Percentiles rank a stretch among this genome's conserved stretches.
Conservation (phyloP, 2,329 filamentous ascomycete species). For the Torrubiella hemipterigena region DNA sequence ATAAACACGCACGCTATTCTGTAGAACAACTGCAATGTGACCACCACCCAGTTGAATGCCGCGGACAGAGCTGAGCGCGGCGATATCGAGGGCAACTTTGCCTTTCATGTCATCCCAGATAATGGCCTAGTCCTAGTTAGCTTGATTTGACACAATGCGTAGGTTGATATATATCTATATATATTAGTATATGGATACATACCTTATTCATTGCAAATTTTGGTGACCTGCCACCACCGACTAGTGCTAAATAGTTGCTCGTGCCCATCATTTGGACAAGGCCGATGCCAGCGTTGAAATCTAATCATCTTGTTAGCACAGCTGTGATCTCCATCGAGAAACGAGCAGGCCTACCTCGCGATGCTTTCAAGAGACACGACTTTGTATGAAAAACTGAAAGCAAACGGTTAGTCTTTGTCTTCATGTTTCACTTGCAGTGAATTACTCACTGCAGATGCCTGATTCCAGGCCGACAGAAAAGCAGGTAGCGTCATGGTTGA, state of each 20-base stretch:
- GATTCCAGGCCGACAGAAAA: constrained; percentile 81
- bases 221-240: constrained; percentile 75
- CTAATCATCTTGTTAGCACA: constrained; percentile 23
- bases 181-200: constrained; percentile 2
- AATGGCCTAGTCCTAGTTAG: constrained; percentile 43
- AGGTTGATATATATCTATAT: background rate
- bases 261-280: constrained; percentile 78
- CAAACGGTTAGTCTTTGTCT: background rate
- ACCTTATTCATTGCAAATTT: constrained; percentile 84
- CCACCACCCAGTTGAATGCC: constrained; percentile 67
- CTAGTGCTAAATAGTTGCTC: constrained; percentile 77
- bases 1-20: constrained; percentile 74
- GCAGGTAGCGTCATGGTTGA: constrained; percentile 74
- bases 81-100: constrained; percentile 61
- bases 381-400: constrained; percentile 59
- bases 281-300: constrained; percentile 73
- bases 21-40: constrained; percentile 67
- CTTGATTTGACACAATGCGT: no score
- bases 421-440: constrained; percentile 1
- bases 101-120: constrained; percentile 86
- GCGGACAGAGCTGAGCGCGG: constrained; percentile 68
- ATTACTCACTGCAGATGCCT: constrained; percentile 64
- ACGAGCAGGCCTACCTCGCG: constrained; percentile 23
- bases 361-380: constrained; percentile 55
- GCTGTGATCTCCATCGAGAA: background rate